Evolutionary conservation across 2,329 filamentous ascomycete genomes (phyloP), one percentile per base, ranked within the genome.

Genomic region (Aureobasidium sp.): DNA sequence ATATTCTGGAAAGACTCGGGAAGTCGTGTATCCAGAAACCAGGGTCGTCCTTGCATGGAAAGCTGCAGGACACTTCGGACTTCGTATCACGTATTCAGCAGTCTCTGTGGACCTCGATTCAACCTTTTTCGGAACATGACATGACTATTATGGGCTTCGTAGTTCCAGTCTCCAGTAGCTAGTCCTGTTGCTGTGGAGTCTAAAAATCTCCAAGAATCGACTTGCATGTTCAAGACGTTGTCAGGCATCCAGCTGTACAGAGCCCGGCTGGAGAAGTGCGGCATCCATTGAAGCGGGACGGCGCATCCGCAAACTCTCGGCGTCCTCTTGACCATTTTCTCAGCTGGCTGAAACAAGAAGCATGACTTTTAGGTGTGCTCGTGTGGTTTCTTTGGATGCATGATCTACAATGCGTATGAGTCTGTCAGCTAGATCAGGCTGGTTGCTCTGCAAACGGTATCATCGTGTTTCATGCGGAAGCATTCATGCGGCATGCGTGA

Each of bases 191-290:
- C 44, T 37, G 44, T 14, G 32, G 44, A 37, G 44, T 25, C 30
- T n/a, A 27, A 37, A 45, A 17, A 45, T 16, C 12, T 25, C 29
- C 19, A 48, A 37, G 21, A 22, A 10, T 25, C 17, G 32, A 34
- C 44, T 35, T 48, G 44, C 44, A 48, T 45, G 29, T 19, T 29
- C 24, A 29, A 17, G 41, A 24, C 12, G 16, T 45, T 37, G 4
- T 48, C 7, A 48, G 44, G 44, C 44, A 21, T 48, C 44, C 44
- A 47, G 44, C 44, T 48, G 44, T 48, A 34, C 30, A 48, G 30
- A 34, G 44, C 19, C 29, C 41, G 41, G 41, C 41, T 45, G 41
- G 41, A 45, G 41, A 37, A 48, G 32, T 37, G 44, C 44, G 44
- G 44, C 44, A 30, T 12, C 44, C 30, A 37, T 45, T 34, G 6